Evolutionary conservation across 768 basidiomycete species (phyloP), one percentile per base, ranked within the genome.

Genomic region (Tephrocybe rancida): DNA sequence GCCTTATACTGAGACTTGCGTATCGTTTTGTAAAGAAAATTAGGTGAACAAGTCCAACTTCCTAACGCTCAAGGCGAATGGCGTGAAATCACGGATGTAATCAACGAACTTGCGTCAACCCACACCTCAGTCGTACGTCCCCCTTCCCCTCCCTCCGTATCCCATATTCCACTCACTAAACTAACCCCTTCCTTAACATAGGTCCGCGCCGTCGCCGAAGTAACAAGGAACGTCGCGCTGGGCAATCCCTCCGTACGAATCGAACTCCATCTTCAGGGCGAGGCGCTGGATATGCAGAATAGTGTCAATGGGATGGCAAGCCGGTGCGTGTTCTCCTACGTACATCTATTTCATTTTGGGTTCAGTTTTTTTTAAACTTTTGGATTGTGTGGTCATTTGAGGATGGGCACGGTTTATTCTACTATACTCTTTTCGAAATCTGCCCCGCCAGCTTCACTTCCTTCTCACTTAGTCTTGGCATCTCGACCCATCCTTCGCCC

Each of bases 171-270:
- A n/a, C n/a, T n/a, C n/a, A n/a, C n/a, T n/a, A n/a, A n/a, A n/a
- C n/a, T n/a, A n/a, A n/a, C n/a, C n/a, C n/a, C n/a, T n/a, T n/a
- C n/a, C n/a, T n/a, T n/a, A n/a, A n/a, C 83, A 50, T 90, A 93
- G 77, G 75, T 72, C 58, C 85, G 95, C 51, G 90, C 89, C 44
- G 94, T 95, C 54, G 91, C 93, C 6, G 84, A 86, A 56, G 95
- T 98, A 55, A 97, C 95, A 18, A 95, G 92, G 71, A 95, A 94
- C 4, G 94, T 97, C 66, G 95, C 94, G 0, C 73, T 88, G 45
- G 95, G 95, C 21, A 94, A 98, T 70, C 73, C 94, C 61, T 87
- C 84, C 46, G 90, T 91, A 68, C 92, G 90, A 67, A 95, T 98
- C 62, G 91, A 93, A 54, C 93, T 97, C 61, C 92, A 94, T 63